phyloP scores from a whole-genome alignment of 768 basidiomycete species.

The Collybia nuda region DNA sequence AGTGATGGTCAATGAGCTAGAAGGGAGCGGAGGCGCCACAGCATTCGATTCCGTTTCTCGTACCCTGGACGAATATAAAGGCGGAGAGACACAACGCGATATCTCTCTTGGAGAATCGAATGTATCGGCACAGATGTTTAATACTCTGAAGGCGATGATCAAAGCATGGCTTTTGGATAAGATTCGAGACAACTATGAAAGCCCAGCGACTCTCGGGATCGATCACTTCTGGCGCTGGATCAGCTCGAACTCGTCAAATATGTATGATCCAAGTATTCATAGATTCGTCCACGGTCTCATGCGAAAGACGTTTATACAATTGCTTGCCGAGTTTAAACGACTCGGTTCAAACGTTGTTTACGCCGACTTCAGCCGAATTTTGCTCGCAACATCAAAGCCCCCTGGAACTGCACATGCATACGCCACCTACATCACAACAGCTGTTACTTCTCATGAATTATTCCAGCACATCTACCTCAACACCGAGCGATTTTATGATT shows the following conservation, averaged over 20 bases:
- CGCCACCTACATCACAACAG: conserved; percentile 91
- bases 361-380: conserved; percentile 88
- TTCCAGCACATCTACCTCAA: conserved; percentile 91
- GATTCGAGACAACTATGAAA: conserved; percentile 63
- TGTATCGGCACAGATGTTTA: conserved; percentile 84
- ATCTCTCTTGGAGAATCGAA: conserved; percentile 88
- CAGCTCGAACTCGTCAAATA: conserved; percentile 76
- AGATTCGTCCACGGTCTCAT: conserved; percentile 93
- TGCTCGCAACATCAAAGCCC: conserved; percentile 93
- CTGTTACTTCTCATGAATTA: conserved; percentile 91
- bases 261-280: conserved; percentile 93
- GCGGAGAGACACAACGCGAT: conserved; percentile 65
- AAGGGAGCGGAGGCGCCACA: conserved; percentile 91
- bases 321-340: conserved; percentile 94
- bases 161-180: conserved; percentile 91
- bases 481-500: conserved; percentile 90
- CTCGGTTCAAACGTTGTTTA: conserved; percentile 92
- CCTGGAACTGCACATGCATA: conserved; percentile 95
- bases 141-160: conserved; percentile 82
- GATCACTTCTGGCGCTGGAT: conserved; percentile 99
- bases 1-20: conserved; percentile 93
- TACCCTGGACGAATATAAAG: conserved; percentile 87
- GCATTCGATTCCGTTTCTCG: conserved; percentile 93
- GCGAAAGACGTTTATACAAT: conserved; percentile 96
- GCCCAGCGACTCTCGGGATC: conserved; percentile 68